These are phyloP conservation scores for Botrytis fabae DNA, from an alignment of 2,329 filamentous ascomycete genomes.

Conservation along the genomic window DNA sequence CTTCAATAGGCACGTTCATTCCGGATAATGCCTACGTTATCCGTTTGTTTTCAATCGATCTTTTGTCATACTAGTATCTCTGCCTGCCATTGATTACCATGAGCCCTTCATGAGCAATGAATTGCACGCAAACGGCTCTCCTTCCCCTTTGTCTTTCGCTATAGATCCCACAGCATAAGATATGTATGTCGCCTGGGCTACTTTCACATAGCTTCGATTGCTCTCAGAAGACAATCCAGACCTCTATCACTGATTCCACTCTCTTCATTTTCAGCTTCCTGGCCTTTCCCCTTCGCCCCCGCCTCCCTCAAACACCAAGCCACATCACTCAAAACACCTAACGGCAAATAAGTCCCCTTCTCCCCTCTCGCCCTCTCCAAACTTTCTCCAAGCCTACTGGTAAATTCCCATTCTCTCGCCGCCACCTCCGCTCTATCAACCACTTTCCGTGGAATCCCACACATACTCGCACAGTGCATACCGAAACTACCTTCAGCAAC, in stretches of 20 bases:
- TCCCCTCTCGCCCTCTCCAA: constrained; percentile 52
- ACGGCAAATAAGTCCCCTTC: constrained; percentile 75
- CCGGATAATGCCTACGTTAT: background rate
- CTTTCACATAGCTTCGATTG: constrained; percentile 57
- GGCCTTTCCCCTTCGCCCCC: constrained; percentile 43
- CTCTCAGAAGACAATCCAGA: constrained; percentile 59
- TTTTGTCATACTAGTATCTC: background rate
- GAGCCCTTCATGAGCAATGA: constrained; percentile 10
- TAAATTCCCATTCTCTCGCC: constrained; percentile 92
- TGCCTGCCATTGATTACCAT: background rate
- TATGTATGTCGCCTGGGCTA: background rate
- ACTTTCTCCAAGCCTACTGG: constrained; percentile 80
- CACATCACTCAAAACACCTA: constrained; percentile 87
- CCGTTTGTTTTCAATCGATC: background rate
- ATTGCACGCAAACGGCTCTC: background rate
- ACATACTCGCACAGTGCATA: constrained; percentile 99
- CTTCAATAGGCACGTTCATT: background rate
- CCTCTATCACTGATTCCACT: constrained; percentile 51
- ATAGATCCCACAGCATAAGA: background rate
- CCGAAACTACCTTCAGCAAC: constrained; percentile 96
- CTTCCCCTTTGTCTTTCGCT: background rate
- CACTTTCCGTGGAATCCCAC: constrained; percentile 80
- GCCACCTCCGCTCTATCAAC: constrained; percentile 86
- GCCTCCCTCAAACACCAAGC: constrained; percentile 69
- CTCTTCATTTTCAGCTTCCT: constrained; percentile 42